A percentile compares a stretch with the other conserved stretches of the same genome.
Conservation (phyloP, 176 grass and related monocot species). For the Phoenix dactylifera region DNA sequence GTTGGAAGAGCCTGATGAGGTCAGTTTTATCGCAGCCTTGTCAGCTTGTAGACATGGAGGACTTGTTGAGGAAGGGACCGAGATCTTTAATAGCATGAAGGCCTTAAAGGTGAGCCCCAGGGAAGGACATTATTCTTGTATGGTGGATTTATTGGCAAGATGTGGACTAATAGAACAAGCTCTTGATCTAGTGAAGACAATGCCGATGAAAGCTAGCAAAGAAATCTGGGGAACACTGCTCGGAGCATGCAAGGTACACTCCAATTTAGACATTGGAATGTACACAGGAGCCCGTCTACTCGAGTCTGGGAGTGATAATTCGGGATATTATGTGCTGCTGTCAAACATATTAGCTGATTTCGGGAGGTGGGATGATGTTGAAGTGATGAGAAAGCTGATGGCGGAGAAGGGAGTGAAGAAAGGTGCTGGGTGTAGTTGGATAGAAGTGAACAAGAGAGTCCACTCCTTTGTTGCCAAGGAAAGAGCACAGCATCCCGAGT, state of each 20-base stretch:
- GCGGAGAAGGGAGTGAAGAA: slow-evolving; percentile 21
- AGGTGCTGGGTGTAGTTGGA: slow-evolving; percentile 12
- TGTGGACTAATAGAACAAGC: slow-evolving; percentile 16
- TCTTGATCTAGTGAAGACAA: slow-evolving; percentile 7
- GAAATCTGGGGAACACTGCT: slow-evolving; percentile 22
- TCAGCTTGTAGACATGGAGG: slow-evolving; percentile 27
- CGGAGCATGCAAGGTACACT: slow-evolving; percentile 21
- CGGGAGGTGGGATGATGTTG: slow-evolving; percentile 21
- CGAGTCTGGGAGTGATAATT: slow-evolving; percentile 9
- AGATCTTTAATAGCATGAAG: slow-evolving; percentile 13
- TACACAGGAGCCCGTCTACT: slow-evolving; percentile 11
- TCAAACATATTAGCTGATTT: slow-evolving; percentile 21
- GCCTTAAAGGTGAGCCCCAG: slow-evolving; percentile 3
- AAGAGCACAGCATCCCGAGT: slow-evolving; percentile 12
- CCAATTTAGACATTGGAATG: slow-evolving; percentile 16
- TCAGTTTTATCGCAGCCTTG: slow-evolving; percentile 10
- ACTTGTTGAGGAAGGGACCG: slow-evolving; percentile 12
- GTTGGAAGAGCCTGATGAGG: slow-evolving; percentile 18
- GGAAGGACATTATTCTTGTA: slow-evolving; percentile 14
- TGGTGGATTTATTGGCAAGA: slow-evolving; percentile 19
- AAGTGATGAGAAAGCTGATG: slow-evolving; percentile 17
- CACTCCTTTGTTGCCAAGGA: slow-evolving; percentile 20
- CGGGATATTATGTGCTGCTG: slow-evolving; percentile 19
- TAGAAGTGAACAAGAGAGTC: slow-evolving; percentile 14
- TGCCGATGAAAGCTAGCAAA: slow-evolving; percentile 9